These are phyloP conservation scores for Paramecium pentaurelia DNA, from an alignment of 73 alveolate species.

Conservation along the genomic window DNA sequence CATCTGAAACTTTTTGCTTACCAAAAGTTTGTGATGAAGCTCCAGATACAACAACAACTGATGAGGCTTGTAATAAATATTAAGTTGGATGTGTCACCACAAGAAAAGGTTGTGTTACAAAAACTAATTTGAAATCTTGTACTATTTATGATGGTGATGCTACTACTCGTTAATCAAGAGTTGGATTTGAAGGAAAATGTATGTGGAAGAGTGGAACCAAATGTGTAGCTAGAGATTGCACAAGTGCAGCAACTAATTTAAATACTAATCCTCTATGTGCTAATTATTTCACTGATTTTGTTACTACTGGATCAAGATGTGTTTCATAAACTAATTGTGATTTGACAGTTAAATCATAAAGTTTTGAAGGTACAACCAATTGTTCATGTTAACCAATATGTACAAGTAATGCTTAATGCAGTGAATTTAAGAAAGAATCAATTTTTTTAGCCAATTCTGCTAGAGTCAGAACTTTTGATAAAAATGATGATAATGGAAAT, in stretches of 20 bases:
- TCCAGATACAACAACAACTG: background rate
- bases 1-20: background rate
- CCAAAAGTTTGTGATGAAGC: background rate
- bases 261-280: background rate
- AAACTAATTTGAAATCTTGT: background rate
- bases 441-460: background rate
- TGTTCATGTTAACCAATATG: background rate
- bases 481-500: background rate
- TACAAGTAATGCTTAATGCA: background rate
- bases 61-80: background rate
- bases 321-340: background rate
- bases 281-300: background rate
- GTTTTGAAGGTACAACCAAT: background rate
- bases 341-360: background rate
- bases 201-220: background rate
- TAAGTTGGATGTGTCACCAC: background rate
- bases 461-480: background rate
- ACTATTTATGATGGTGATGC: background rate
- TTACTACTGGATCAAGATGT: background rate
- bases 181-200: background rate
- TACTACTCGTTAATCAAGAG: background rate
- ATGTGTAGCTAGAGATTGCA: background rate
- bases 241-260: background rate
- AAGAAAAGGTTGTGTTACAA: background rate
- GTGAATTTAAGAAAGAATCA: background rate